Evolutionary conservation across 495 filamentous ascomycete genomes (phyloP).

Genomic region (Elasticomyces elasticus): DNA sequence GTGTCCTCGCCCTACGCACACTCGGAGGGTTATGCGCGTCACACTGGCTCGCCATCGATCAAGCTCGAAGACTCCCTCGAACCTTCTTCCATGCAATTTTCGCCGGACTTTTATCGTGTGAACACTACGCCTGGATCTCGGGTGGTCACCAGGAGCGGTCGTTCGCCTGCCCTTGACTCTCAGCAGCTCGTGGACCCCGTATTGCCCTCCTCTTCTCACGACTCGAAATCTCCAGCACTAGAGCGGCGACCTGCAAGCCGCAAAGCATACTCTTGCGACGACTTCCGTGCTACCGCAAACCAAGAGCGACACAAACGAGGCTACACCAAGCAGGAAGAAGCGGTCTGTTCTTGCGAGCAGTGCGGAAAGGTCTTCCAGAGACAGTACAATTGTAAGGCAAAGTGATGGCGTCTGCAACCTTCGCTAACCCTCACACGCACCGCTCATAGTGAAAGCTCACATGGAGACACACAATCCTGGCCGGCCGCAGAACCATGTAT

Average conservation of each 20-base stretch:
- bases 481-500: slow-evolving; percentile 58
- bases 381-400: slow-evolving; percentile 88
- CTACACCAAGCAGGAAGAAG: slow-evolving; percentile 43
- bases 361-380: slow-evolving; percentile 78
- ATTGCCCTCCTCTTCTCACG: background rate
- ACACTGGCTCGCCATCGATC: background rate
- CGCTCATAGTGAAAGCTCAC: slow-evolving; percentile 79
- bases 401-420: too few relatives aligned
- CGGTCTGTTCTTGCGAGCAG: slow-evolving; percentile 62
- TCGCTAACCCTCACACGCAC: too few relatives aligned
- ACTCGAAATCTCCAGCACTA: background rate
- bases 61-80: slow-evolving; percentile 12
- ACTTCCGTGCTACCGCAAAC: background rate
- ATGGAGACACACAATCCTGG: slow-evolving; percentile 80
- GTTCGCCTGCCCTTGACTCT: background rate
- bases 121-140: background rate
- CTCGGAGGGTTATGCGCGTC: background rate
- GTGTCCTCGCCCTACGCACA: slow-evolving; percentile 7
- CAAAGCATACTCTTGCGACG: background rate
- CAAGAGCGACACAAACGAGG: background rate
- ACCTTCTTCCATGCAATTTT: background rate
- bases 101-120: background rate
- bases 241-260: background rate
- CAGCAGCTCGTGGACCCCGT: background rate
- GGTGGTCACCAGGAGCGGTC: too few relatives aligned